Conservation (phyloP, 1,139 yeast species). For the Ashbya aceris region DNA sequence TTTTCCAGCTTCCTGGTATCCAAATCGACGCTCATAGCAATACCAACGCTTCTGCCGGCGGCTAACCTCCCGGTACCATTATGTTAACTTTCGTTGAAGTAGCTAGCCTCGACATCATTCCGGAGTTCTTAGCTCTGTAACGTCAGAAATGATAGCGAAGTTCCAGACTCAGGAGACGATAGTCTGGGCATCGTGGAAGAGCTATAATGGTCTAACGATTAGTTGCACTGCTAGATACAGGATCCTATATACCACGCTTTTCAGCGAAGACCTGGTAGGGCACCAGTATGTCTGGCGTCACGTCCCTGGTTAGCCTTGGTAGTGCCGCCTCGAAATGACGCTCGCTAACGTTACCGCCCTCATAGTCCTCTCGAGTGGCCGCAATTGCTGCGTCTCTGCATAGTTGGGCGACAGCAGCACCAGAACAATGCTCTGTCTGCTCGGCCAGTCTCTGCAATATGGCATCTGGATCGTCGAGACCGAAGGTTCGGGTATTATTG, state of each 20-base stretch:
- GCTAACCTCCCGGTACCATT: too few relatives aligned
- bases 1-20: constrained; percentile 21
- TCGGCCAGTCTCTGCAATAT: constrained; percentile 47
- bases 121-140: not conserved
- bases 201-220: too few relatives aligned
- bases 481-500: constrained; percentile 55
- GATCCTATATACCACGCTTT: constrained; percentile 21
- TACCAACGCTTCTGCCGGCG: too few relatives aligned
- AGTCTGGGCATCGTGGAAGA: too few relatives aligned
- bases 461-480: constrained; percentile 35
- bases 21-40: constrained; percentile 9
- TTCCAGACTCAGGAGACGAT: not conserved
- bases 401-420: constrained; percentile 85
- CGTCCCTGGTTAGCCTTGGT: constrained; percentile 58
- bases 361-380: constrained; percentile 73
- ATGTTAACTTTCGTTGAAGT: too few relatives aligned
- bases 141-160: constrained; percentile 1
- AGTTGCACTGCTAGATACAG: too few relatives aligned
- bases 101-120: not conserved
- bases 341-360: constrained; percentile 43
- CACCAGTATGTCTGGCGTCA: constrained; percentile 72
- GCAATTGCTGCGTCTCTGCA: constrained; percentile 94
- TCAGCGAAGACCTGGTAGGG: constrained; percentile 62
- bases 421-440: constrained; percentile 82
- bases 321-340: constrained; percentile 70